phyloP scores from a whole-genome alignment of 768 basidiomycete species.

The Suillus bovinus region DNA sequence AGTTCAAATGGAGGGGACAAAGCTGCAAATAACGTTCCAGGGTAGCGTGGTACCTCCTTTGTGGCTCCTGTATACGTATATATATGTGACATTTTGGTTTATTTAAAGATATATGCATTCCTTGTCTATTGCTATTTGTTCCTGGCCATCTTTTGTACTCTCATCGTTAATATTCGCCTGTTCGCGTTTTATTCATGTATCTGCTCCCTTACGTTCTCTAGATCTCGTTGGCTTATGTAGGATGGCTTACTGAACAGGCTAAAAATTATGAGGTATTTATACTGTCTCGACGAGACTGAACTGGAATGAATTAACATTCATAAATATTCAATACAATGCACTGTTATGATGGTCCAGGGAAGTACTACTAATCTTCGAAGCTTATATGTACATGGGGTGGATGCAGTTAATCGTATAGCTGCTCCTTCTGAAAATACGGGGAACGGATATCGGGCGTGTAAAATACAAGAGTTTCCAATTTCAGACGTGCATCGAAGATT shows the following conservation, averaged over 20 bases:
- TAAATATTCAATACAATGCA: neutral
- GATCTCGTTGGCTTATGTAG: neutral
- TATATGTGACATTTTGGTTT: neutral
- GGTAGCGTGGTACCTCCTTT: neutral
- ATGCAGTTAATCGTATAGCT: neutral
- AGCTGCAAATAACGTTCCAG: neutral
- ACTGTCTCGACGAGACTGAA: neutral
- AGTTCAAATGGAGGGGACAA: conserved; percentile 2
- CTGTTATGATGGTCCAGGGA: neutral
- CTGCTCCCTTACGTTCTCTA: neutral
- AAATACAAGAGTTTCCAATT: too few species aligned
- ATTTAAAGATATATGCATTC: conserved; percentile 1
- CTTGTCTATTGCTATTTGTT: conserved; percentile 9
- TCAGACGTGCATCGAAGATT: too few species aligned
- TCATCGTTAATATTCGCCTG: neutral
- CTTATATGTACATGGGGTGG: too few species aligned
- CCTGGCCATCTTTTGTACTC: neutral
- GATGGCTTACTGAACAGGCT: neutral
- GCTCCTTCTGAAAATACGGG: neutral
- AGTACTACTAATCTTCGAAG: too few species aligned
- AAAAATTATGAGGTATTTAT: neutral
- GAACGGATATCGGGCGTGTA: neutral
- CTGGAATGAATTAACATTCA: neutral
- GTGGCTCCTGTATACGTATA: neutral
- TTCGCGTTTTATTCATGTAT: neutral